Base-by-base conservation (phyloP, 2,329 filamentous ascomycete genomes). In the Microthyrium microscopicum region DNA sequence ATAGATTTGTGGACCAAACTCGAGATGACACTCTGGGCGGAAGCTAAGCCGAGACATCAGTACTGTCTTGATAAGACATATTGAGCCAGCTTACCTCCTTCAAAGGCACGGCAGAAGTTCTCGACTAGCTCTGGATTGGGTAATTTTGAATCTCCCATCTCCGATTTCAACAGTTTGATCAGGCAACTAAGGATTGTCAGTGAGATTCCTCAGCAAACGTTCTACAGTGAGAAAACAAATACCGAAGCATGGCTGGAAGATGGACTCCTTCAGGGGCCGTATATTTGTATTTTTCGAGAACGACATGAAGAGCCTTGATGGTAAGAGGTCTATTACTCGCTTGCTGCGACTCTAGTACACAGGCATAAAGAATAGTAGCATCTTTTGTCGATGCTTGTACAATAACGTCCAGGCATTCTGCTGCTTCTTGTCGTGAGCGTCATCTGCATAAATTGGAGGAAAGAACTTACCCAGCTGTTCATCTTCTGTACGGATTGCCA, bases 301-400 rank as follows among this genome's bases (percentile, higher is more conserved):
- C 58, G 37, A 65, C 60, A 41, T 70, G 68, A 29, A 85, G 49
- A 8, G 69, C 66, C 20, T 60, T 50, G 9, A 75, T 55, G 2
- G 74, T 68, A 40, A 76, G 70, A 0, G 58, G 40, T 32, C 66
- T 73, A 39, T 82, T 69, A 0, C 73, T 70, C 1, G 60, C 58
- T 40, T 71, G 61, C 31, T 84, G 73, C 3, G 82, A 77, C 50
- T 91, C 82, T 19, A 82, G 57, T 16, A 82, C 70, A 44, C 84
- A 93, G 1, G 82, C 79, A 41, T 85, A 83, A 1, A 94, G 60
- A 27, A 83, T 68, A 11, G 72, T 70, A 15, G 62, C 58, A 21
- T 74, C 66, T 16, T 66, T 62, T 1, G 58, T 49, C 0, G 62
- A 59, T 5, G 58, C 49, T n/a, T 60, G 60, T 35, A 63, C 66